Percentiles rank a stretch among this genome's conserved stretches.
phyloP scores from a whole-genome alignment of 1,284 basidiomycete genomes.

The Naganishia albida region DNA sequence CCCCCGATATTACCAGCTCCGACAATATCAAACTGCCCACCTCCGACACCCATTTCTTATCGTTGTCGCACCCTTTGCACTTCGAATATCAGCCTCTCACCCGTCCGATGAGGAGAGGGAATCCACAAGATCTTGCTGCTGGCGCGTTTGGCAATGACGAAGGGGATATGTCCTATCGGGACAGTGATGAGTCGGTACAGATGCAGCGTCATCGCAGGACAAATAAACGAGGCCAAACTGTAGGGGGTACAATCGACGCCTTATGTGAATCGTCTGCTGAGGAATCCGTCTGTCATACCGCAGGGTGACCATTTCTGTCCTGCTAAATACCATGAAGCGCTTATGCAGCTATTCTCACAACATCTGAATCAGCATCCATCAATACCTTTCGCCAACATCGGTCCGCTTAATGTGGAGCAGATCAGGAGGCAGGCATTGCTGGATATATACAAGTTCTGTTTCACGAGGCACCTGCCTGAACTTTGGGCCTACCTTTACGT shows the following conservation, averaged over 20 bases:
- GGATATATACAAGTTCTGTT: not conserved
- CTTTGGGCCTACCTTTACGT: conserved; percentile 2
- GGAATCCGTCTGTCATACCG: too few species aligned
- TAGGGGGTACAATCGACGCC: not conserved
- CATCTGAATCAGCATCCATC: not conserved
- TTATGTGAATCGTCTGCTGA: not conserved
- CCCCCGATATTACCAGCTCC: too few species aligned
- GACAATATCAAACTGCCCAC: too few species aligned
- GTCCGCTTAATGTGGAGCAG: not conserved
- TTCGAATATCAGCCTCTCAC: not conserved
- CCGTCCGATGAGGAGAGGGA: not conserved
- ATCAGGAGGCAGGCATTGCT: not conserved
- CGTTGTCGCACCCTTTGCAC: not conserved
- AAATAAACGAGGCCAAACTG: not conserved
- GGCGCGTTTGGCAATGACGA: not conserved
- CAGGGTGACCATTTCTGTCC: not conserved
- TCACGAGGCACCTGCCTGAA: not conserved
- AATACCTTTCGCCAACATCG: not conserved
- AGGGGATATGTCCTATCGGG: not conserved
- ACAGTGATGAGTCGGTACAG: not conserved
- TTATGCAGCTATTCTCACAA: not conserved
- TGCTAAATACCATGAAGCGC: not conserved
- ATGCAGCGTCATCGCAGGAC: not conserved
- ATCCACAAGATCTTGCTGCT: not conserved
- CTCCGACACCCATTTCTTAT: not conserved